phyloP scores from a whole-genome alignment of 2,329 filamentous ascomycete genomes.

The Calonectria fujianensis region DNA sequence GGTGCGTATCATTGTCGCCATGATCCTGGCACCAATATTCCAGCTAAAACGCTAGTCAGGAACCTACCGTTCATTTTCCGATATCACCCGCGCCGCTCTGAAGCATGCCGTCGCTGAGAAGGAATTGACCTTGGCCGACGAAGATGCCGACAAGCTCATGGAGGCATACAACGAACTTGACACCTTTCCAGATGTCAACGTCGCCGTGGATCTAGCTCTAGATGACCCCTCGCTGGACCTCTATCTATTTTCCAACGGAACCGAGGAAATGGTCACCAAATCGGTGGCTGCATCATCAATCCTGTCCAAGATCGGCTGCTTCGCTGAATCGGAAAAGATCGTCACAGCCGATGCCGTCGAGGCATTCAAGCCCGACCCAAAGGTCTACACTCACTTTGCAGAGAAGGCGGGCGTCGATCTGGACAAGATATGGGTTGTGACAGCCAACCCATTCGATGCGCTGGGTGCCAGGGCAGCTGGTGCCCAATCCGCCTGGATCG shows the following conservation, averaged over 20 bases:
- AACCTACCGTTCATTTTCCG: conserved; percentile 7
- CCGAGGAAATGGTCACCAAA: neutral
- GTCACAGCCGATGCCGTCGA: neutral
- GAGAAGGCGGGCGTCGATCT: neutral
- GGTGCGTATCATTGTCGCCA: neutral
- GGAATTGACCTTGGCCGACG: neutral
- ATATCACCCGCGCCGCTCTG: conserved; percentile 14
- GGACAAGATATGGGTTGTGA: conserved; percentile 8
- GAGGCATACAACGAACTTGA: neutral
- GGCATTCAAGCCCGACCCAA: conserved; percentile 3
- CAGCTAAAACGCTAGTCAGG: neutral
- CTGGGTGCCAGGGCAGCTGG: neutral
- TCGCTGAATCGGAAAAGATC: neutral
- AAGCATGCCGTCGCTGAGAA: conserved; percentile 6
- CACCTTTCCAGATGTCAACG: neutral
- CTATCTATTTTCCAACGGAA: conserved; percentile 13
- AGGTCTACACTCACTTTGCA: conserved; percentile 1
- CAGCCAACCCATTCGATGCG: conserved; percentile 16
- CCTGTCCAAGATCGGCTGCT: neutral
- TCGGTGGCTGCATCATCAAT: neutral
- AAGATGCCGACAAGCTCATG: neutral
- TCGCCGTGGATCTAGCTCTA: neutral
- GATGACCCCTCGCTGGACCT: neutral
- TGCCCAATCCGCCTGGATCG: conserved; percentile 8
- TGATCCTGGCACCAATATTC: no score